Percentiles rank a stretch among this genome's conserved stretches.
Evolutionary conservation across 805 yeast genomes (phyloP).

Genomic region (Lachancea kluyveri): DNA sequence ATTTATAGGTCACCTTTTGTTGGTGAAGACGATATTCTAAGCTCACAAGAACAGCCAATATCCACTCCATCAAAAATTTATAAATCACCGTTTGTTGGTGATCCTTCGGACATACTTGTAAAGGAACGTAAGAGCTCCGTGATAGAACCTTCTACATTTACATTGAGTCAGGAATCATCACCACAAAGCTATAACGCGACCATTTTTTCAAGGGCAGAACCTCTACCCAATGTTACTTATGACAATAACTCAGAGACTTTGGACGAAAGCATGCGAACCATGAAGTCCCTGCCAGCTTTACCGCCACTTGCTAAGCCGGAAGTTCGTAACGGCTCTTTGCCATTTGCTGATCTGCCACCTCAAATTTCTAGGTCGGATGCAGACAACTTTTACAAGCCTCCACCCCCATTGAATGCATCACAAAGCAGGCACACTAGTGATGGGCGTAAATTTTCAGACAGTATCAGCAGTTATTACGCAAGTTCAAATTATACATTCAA

Average conservation of each 20-base stretch:
- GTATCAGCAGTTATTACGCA: conserved; percentile 28
- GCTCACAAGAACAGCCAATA: not conserved
- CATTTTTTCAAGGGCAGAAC: conserved; percentile 1
- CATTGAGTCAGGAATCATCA: no score
- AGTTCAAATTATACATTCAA: conserved; percentile 31
- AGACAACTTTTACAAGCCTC: conserved; percentile 11
- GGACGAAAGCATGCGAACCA: conserved; percentile 1
- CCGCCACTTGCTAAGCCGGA: conserved; percentile 6
- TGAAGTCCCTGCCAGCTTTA: conserved; percentile 10
- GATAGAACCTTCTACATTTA: no score
- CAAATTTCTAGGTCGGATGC: not conserved
- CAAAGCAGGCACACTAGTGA: conserved; percentile 19
- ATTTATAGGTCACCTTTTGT: conserved; percentile 15
- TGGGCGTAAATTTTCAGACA: conserved; percentile 23
- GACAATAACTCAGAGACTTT: not conserved
- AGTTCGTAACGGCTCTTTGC: conserved; percentile 1
- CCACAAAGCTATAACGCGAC: no score
- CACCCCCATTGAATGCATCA: conserved; percentile 17
- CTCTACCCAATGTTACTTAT: conserved; percentile 1
- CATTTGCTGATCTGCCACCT: not conserved
- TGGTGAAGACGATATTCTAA: conserved; percentile 9
- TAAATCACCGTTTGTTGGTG: conserved; percentile 17
- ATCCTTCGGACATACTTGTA: conserved; percentile 4
- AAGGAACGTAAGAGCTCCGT: not conserved
- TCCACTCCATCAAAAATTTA: conserved; percentile 4